Evolutionary conservation across 768 basidiomycete species (phyloP).

Genomic region (Phanerochaete sordida): DNA sequence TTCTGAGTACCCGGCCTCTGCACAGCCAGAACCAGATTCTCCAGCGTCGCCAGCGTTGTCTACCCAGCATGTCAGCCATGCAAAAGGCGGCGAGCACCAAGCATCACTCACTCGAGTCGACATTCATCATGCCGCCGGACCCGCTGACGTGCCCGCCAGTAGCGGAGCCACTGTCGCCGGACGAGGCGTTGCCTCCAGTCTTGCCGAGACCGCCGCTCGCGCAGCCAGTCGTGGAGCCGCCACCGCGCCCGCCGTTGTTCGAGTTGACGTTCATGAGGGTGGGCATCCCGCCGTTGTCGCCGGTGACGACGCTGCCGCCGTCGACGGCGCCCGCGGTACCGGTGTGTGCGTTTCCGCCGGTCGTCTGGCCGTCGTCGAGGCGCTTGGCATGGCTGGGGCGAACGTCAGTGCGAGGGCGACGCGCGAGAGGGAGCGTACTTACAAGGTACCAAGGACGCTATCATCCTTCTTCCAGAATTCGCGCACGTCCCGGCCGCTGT

Average conservation of each 20-base stretch:
- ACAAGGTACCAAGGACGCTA: too few relatives aligned
- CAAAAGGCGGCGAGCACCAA: background rate
- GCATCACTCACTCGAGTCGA: constrained; percentile 27
- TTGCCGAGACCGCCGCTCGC: constrained; percentile 19
- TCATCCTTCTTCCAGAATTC: constrained; percentile 14
- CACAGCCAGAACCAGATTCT: constrained; percentile 20
- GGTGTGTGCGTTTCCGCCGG: constrained; percentile 25
- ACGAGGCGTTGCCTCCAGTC: constrained; percentile 21
- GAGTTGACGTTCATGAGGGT: constrained; percentile 29
- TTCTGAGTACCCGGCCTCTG: constrained; percentile 17
- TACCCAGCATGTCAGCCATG: constrained; percentile 1
- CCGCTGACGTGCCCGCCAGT: constrained; percentile 23
- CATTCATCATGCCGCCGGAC: constrained; percentile 20
- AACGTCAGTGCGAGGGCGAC: background rate
- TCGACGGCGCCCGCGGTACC: constrained; percentile 22
- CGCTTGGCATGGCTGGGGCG: constrained; percentile 11
- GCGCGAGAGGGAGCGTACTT: background rate
- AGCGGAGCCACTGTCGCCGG: constrained; percentile 27
- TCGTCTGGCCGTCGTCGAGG: constrained; percentile 18
- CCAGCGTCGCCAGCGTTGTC: constrained; percentile 26
- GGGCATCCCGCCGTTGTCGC: constrained; percentile 21
- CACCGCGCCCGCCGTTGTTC: constrained; percentile 28
- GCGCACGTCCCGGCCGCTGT: constrained; percentile 10
- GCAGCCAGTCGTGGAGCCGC: constrained; percentile 24
- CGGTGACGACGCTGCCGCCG: constrained; percentile 18